phyloP scores from a whole-genome alignment of 306 rosid genomes.

The Malus sieversii region DNA sequence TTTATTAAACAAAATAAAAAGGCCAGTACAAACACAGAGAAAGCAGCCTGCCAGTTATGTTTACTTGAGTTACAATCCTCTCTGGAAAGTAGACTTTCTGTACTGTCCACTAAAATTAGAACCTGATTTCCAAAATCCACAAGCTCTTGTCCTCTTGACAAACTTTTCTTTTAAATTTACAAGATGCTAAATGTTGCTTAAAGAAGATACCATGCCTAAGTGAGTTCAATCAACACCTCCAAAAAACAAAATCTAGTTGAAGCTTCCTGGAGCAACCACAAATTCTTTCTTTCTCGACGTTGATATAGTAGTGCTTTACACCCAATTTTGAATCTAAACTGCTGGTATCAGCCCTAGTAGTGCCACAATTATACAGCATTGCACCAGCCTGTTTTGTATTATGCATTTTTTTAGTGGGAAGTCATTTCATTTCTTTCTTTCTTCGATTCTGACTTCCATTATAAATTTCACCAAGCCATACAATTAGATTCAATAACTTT shows the following conservation, averaged over 20 bases:
- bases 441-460: slow-evolving; percentile 19
- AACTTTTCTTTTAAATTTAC: not conserved
- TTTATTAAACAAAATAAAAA: too few relatives aligned
- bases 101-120: slow-evolving; percentile 17
- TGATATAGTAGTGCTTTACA: not conserved
- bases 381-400: not conserved
- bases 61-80: not conserved
- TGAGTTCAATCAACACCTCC: not conserved
- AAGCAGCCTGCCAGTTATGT: not conserved
- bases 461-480: not conserved
- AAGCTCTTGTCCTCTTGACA: not conserved
- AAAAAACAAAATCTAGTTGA: not conserved
- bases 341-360: not conserved
- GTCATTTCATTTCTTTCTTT: slow-evolving; percentile 14
- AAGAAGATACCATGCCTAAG: slow-evolving; percentile 19
- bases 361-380: not conserved
- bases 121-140: slow-evolving; percentile 19
- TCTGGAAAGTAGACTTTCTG: slow-evolving; percentile 6
- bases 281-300: not conserved
- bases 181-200: slow-evolving; percentile 23
- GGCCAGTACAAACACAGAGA: not conserved
- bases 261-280: not conserved
- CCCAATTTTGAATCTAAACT: not conserved
- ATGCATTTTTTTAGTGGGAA: not conserved
- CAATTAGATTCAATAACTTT: not conserved